Conservation (phyloP, 2,329 filamentous ascomycete species). For the Graphilbum fragrans region DNA sequence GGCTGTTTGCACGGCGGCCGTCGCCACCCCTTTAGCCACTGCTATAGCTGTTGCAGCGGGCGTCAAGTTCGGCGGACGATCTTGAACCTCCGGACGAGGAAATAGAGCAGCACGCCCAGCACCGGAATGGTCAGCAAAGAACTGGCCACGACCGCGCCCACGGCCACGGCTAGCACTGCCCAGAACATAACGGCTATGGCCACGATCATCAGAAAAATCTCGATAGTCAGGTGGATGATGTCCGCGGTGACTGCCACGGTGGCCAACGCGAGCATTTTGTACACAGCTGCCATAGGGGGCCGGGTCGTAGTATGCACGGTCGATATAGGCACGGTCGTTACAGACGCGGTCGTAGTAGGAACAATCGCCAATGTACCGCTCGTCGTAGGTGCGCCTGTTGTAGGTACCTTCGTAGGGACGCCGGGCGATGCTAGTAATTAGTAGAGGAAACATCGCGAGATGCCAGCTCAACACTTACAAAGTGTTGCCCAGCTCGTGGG, state of each 20-base stretch:
- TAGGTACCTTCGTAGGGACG: too few relatives aligned
- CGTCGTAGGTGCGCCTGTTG: too few relatives aligned
- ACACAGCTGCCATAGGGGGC: background rate
- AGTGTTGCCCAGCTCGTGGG: too few relatives aligned
- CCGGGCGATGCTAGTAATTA: too few relatives aligned
- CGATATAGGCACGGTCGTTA: too few relatives aligned
- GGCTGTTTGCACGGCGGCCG: too few relatives aligned
- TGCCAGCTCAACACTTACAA: too few relatives aligned
- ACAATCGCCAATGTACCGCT: too few relatives aligned
- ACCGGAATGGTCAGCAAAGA: background rate
- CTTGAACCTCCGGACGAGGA: background rate
- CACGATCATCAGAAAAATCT: conserved; percentile 2
- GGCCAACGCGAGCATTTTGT: background rate
- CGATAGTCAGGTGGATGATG: background rate
- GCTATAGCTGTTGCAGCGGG: background rate
- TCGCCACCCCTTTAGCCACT: too few relatives aligned
- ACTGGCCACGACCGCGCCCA: background rate
- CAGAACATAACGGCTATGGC: conserved; percentile 4
- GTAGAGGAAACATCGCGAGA: too few relatives aligned
- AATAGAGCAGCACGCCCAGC: background rate
- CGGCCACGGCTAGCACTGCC: conserved; percentile 1
- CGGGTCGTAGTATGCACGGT: background rate
- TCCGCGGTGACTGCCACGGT: background rate
- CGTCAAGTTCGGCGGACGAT: background rate
- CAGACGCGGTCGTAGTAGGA: too few relatives aligned